Conservation (phyloP, 768 basidiomycete species). For the Serendipita vermifera region DNA sequence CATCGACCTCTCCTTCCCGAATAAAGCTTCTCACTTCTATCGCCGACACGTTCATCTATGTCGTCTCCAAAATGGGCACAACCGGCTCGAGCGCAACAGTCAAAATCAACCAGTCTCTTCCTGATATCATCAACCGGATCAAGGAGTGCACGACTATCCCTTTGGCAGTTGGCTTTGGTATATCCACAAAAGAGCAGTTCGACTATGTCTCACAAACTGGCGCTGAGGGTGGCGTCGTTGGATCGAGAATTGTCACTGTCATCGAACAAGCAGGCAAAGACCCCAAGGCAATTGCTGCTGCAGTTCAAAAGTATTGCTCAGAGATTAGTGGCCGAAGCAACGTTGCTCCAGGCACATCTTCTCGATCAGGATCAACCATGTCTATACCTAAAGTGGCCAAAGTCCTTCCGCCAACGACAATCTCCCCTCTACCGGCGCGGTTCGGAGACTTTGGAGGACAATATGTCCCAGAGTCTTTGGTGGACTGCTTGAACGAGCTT, state of each 20-base stretch:
- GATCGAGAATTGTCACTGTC: conserved; percentile 69
- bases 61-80: conserved; percentile 99
- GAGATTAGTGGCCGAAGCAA: conserved; percentile 43
- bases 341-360: conserved; percentile 15
- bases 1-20: conserved; percentile 76
- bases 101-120: conserved; percentile 60
- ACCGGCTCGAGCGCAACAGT: conserved; percentile 78
- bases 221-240: conserved; percentile 93
- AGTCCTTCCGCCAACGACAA: conserved; percentile 21
- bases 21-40: conserved; percentile 86
- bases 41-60: conserved; percentile 94
- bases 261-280: conserved; percentile 52
- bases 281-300: conserved; percentile 30
- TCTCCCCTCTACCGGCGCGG: conserved; percentile 51
- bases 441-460: conserved; percentile 97
- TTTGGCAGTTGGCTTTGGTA: conserved; percentile 93
- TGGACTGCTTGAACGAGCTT: conserved; percentile 81
- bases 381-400: conserved; percentile 24
- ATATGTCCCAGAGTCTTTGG: conserved; percentile 93
- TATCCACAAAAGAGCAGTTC: conserved; percentile 81
- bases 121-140: conserved; percentile 73
- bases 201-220: conserved; percentile 71
- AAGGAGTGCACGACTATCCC: conserved; percentile 67
- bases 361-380: conserved; percentile 7
- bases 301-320: conserved; percentile 61